Evolutionary conservation across 2,329 filamentous ascomycete species (phyloP).

Genomic region (Catunica adiposa): DNA sequence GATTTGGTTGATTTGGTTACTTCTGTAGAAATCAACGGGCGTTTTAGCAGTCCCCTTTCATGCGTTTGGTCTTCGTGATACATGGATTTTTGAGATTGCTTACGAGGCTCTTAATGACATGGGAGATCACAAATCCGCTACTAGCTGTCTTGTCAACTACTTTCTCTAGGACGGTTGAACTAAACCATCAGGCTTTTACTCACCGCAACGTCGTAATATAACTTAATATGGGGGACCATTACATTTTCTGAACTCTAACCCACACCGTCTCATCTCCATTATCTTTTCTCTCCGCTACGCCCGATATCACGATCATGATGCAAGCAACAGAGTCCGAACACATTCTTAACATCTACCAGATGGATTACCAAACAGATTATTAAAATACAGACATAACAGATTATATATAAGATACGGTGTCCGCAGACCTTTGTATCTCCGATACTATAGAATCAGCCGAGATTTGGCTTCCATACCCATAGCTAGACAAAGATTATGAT

Average conservation of each 20-base stretch:
- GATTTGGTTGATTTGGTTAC: background rate
- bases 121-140: background rate
- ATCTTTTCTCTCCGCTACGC: background rate
- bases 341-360: background rate
- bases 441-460: no score
- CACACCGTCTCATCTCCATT: background rate
- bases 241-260: background rate
- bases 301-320: background rate
- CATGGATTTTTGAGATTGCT: background rate
- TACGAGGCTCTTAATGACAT: background rate
- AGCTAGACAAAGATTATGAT: no score
- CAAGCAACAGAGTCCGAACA: background rate
- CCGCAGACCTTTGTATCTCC: no score
- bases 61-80: background rate
- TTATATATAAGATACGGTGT: no score
- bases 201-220: background rate
- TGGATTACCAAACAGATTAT: no score
- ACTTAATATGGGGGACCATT: background rate
- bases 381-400: no score
- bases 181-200: background rate
- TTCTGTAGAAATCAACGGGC: background rate
- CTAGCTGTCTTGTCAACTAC: background rate
- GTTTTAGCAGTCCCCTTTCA: background rate
- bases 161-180: background rate
- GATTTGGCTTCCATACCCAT: background rate